Conservation (phyloP, 2,329 filamentous ascomycete species). For the Dichotomopilus funicola region DNA sequence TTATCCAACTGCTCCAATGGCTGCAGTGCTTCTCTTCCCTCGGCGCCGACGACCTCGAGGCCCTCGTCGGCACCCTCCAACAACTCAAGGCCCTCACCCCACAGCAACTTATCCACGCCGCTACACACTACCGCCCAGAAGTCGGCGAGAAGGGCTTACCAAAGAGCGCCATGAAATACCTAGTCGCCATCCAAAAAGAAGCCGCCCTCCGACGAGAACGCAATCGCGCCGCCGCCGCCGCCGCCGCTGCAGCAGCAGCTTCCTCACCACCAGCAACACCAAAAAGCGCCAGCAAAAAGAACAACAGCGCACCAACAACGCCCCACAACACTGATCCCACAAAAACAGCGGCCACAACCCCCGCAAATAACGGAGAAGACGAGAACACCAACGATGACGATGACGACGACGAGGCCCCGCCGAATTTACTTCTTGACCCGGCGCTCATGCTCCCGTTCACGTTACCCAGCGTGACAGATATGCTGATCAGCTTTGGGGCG, state of each 20-base stretch:
- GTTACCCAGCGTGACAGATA: conserved; percentile 93
- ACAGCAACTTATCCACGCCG: conserved; percentile 84
- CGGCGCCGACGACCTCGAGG: conserved; percentile 76
- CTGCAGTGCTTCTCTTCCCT: conserved; percentile 95
- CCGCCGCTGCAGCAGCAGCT: conserved; percentile 37
- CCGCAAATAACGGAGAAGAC: conserved; percentile 26
- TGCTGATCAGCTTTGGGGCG: conserved; percentile 91
- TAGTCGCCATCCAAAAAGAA: conserved; percentile 73
- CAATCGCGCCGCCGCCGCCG: conserved; percentile 43
- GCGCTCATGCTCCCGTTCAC: conserved; percentile 90
- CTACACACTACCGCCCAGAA: conserved; percentile 88
- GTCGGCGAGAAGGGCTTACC: conserved; percentile 89
- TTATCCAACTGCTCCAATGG: conserved; percentile 95
- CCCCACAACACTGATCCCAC: conserved; percentile 34
- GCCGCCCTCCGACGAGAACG: conserved; percentile 52
- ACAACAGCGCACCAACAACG: conserved; percentile 34
- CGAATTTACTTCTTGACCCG: conserved; percentile 76
- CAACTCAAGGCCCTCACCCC: conserved; percentile 80
- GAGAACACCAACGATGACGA: conserved; percentile 35
- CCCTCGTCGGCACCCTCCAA: conserved; percentile 79
- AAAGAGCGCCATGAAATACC: conserved; percentile 82
- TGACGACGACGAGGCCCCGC: conserved; percentile 62
- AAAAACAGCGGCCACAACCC: conserved; percentile 35
- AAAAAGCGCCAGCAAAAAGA: conserved; percentile 31
- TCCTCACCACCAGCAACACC: conserved; percentile 39